A percentile compares a stretch with the other conserved stretches of the same genome.
phyloP scores from a whole-genome alignment of 2,329 filamentous ascomycete genomes.

The Monascus ruber region DNA sequence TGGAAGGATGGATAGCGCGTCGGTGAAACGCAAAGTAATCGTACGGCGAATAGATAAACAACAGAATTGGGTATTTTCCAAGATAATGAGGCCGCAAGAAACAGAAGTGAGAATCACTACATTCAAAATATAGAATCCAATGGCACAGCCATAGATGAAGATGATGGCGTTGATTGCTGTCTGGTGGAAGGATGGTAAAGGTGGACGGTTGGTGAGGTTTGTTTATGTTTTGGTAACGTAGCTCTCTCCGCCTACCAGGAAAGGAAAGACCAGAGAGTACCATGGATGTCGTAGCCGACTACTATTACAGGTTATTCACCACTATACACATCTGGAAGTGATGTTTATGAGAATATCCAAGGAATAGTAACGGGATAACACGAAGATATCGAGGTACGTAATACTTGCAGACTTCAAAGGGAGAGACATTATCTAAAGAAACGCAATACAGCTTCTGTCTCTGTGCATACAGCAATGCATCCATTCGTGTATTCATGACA shows the following conservation, averaged over 20 bases:
- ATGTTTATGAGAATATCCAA: no score
- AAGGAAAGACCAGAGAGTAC: neutral
- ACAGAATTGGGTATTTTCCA: neutral
- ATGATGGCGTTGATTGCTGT: neutral
- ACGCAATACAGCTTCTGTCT: no score
- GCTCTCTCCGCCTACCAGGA: neutral
- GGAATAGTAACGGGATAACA: no score
- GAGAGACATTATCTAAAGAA: no score
- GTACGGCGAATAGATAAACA: no score
- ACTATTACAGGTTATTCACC: no score
- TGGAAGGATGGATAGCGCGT: neutral
- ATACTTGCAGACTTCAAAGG: no score
- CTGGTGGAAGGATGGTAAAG: neutral
- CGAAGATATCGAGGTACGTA: no score
- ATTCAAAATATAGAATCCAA: neutral
- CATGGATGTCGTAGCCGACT: no score
- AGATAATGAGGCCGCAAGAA: neutral
- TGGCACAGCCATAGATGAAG: neutral
- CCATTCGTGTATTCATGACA: no score
- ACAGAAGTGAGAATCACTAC: neutral
- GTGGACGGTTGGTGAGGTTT: neutral
- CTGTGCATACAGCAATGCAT: no score
- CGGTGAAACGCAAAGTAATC: neutral
- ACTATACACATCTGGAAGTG: no score
- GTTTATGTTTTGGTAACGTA: neutral